Evolutionary conservation across 192 early-diverging fungal species (phyloP), one percentile per base, ranked within the genome.

Genomic region (Coemansia sp.): DNA sequence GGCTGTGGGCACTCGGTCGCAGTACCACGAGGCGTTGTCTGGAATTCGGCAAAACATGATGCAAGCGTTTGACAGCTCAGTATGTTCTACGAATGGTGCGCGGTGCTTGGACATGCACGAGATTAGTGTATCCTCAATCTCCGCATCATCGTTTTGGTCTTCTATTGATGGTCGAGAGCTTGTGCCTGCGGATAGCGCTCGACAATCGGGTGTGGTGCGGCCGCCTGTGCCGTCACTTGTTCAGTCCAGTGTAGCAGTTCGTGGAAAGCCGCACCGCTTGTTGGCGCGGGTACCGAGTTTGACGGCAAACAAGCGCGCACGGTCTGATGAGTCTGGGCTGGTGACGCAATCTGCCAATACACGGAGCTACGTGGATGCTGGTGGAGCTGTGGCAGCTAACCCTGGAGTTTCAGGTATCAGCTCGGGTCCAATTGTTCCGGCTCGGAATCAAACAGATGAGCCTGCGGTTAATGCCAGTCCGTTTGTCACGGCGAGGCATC

Each of bases 401-500:
- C 28, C 28, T 31, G 5, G 6, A 1, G 6, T 6, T 31, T 31
- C 6, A 0, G 28, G 5, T 6, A 5, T 31, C 28, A 31, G 6
- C 6, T 6, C 28, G 6, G 28, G 28, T 31, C 28, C 28, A 6
- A 1, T 31, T 31, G 28, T 31, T 7, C 28, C 28, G 6, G 28
- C 28, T 31, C 28, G 5, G 28, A 31, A 31, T 31, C 28, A 31
- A 31, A 31, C 6, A 31, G 28, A 31, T 31, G 28, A 31, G 6
- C 28, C 28, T 42, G 40, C 8, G 3, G 40, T 4, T n/a, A 42
- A 42, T n/a, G 40, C 40, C 40, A 42, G 40, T 42, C 40, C 57
- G 4, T 79, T 79, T 67, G 71, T 79, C n/a, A 71, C 71, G 1
- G 76, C 76, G 2, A 37, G 61, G 15, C 71, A 74, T 14, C 76